Conservation (phyloP, 192 early-diverging fungal genomes). For the Entomortierella lignicola region DNA sequence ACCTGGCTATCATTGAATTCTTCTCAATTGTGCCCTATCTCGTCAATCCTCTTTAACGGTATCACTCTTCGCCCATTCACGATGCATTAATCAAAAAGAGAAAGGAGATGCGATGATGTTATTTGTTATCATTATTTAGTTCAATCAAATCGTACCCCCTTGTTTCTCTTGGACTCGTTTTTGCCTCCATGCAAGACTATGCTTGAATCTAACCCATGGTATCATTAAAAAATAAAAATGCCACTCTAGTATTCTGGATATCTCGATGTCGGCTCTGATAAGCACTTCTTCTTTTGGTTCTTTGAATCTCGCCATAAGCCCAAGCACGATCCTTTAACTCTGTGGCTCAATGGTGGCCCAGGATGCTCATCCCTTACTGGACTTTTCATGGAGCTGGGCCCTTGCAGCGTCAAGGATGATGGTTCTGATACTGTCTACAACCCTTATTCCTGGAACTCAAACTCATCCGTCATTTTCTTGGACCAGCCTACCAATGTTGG, state of each 20-base stretch:
- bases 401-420: conserved; percentile 85
- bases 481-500: conserved; percentile 95
- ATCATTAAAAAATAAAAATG: no score
- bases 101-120: no score
- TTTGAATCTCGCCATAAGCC: conserved; percentile 90
- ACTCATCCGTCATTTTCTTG: conserved; percentile 87
- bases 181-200: no score
- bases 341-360: conserved; percentile 89
- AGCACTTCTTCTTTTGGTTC: conserved; percentile 97
- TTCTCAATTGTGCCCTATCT: no score
- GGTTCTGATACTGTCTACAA: conserved; percentile 77
- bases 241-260: conserved; percentile 78
- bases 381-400: conserved; percentile 86
- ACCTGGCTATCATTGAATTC: no score
- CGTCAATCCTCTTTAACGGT: no score
- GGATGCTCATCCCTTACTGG: conserved; percentile 86
- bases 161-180: no score
- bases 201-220: no score
- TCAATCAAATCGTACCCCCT: no score
- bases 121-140: no score
- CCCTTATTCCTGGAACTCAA: conserved; percentile 89
- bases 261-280: conserved; percentile 72
- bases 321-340: conserved; percentile 76
- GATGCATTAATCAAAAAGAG: no score
- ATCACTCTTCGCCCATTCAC: no score